Evolutionary conservation across 805 yeast species (phyloP).

Genomic region (Metschnikowia arizonensis): DNA sequence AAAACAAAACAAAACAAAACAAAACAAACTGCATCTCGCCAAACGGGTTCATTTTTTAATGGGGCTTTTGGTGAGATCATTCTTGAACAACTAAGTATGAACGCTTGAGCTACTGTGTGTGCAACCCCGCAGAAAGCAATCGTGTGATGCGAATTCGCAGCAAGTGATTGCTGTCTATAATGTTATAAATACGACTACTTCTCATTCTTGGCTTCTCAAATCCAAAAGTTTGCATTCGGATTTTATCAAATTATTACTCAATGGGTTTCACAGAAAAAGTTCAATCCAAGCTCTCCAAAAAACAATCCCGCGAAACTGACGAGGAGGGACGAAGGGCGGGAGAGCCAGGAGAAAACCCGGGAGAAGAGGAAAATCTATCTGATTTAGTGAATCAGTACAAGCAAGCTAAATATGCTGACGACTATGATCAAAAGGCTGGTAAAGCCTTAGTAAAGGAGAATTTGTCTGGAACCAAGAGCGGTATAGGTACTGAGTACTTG

Average conservation of each 20-base stretch:
- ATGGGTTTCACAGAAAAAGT: conserved; percentile 41
- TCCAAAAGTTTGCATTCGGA: neutral
- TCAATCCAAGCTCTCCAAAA: conserved; percentile 25
- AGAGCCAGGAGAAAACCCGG: conserved; percentile 27
- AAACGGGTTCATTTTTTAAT: too few relatives aligned
- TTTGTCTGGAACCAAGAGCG: conserved; percentile 22
- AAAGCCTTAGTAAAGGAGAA: conserved; percentile 13
- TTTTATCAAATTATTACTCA: neutral
- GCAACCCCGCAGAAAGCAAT: conserved; percentile 6
- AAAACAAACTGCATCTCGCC: too few relatives aligned
- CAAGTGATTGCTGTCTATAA: conserved; percentile 1
- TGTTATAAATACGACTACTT: neutral
- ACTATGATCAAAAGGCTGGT: conserved; percentile 26
- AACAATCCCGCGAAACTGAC: conserved; percentile 26
- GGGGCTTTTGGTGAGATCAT: too few relatives aligned
- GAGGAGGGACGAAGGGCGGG: conserved; percentile 31
- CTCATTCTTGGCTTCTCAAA: too few relatives aligned
- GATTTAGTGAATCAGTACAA: conserved; percentile 28
- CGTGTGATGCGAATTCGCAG: conserved; percentile 5
- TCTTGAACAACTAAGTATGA: too few relatives aligned
- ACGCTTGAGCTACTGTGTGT: too few relatives aligned
- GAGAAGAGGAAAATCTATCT: conserved; percentile 27
- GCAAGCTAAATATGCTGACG: conserved; percentile 27
- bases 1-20: too few relatives aligned
- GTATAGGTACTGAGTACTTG: conserved; percentile 27